Conservation (phyloP, 2,329 filamentous ascomycete genomes). For the Aspergillus sp. region DNA sequence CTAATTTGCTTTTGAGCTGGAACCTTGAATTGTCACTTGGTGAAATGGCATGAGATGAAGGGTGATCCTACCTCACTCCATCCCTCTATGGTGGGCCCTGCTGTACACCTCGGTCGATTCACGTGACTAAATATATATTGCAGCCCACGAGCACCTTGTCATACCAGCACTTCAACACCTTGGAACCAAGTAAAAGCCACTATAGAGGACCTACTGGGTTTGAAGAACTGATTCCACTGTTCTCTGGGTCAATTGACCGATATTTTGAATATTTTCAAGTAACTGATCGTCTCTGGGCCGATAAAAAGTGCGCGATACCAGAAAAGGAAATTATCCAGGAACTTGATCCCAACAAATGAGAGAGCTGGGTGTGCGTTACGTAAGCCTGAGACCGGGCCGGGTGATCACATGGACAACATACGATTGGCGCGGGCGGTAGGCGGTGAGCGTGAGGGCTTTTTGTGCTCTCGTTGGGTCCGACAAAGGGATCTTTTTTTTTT, state of each 20-base stretch:
- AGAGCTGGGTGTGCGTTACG: background rate
- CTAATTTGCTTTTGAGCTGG: too few relatives aligned
- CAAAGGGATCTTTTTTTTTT: conserved; percentile 5
- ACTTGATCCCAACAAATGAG: background rate
- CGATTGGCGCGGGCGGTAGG: conserved; percentile 13
- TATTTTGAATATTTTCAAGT: conserved; percentile 6
- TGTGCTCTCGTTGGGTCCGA: background rate
- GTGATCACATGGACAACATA: background rate
- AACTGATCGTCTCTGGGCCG: background rate
- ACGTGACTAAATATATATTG: too few relatives aligned
- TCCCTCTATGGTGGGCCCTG: too few relatives aligned
- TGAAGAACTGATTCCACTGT: background rate
- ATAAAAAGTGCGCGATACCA: conserved; percentile 1
- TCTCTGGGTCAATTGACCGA: background rate
- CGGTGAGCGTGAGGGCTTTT: conserved; percentile 15
- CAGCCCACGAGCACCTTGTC: too few relatives aligned
- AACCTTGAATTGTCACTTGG: too few relatives aligned
- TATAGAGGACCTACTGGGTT: background rate
- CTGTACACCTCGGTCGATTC: too few relatives aligned
- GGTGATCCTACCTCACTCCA: too few relatives aligned
- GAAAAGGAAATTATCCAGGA: background rate
- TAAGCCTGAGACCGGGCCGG: background rate
- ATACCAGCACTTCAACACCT: background rate
- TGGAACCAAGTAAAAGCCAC: background rate
- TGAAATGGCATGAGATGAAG: too few relatives aligned